Percentiles rank a stretch among this genome's conserved stretches.
phyloP scores from a whole-genome alignment of 192 early-diverging fungal genomes.

The Coemansia sp. region DNA sequence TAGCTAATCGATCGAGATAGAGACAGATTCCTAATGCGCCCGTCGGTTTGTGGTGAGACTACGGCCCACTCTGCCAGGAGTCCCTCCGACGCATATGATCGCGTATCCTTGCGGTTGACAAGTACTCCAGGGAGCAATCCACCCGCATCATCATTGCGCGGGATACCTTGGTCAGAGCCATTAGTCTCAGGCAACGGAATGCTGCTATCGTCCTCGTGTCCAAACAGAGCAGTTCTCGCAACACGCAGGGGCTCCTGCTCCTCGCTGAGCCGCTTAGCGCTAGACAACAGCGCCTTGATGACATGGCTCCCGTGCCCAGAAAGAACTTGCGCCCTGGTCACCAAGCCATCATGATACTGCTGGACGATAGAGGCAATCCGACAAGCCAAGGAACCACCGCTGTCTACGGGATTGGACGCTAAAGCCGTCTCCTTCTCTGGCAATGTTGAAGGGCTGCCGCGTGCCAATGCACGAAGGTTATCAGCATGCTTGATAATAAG shows the following conservation, averaged over 20 bases:
- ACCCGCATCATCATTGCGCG: conserved; percentile 39
- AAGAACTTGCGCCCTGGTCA: conserved; percentile 15
- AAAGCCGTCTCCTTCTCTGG: neutral
- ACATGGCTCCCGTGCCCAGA: conserved; percentile 19
- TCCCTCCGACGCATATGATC: conserved; percentile 35
- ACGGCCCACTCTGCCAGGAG: conserved; percentile 62
- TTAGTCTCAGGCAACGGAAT: conserved; percentile 13
- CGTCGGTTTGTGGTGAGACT: conserved; percentile 58
- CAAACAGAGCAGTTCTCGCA: conserved; percentile 45
- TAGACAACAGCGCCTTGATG: conserved; percentile 26
- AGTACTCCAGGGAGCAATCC: conserved; percentile 39
- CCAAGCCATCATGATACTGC: conserved; percentile 28
- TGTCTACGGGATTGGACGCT: neutral
- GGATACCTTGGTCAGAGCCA: conserved; percentile 6
- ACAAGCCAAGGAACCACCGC: conserved; percentile 16
- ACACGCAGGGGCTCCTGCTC: conserved; percentile 36
- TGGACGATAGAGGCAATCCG: conserved; percentile 25
- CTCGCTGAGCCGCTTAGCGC: conserved; percentile 26
- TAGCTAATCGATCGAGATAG: neutral
- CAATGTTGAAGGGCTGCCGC: neutral
- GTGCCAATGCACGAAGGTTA: conserved; percentile 23
- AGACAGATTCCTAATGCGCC: conserved; percentile 51
- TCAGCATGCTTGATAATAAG: conserved; percentile 47
- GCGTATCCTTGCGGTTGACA: conserved; percentile 37
- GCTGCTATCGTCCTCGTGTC: conserved; percentile 33